These are phyloP conservation scores for Komagataella pseudopastoris DNA, from an alignment of 805 yeast species.

Conservation along the genomic window DNA sequence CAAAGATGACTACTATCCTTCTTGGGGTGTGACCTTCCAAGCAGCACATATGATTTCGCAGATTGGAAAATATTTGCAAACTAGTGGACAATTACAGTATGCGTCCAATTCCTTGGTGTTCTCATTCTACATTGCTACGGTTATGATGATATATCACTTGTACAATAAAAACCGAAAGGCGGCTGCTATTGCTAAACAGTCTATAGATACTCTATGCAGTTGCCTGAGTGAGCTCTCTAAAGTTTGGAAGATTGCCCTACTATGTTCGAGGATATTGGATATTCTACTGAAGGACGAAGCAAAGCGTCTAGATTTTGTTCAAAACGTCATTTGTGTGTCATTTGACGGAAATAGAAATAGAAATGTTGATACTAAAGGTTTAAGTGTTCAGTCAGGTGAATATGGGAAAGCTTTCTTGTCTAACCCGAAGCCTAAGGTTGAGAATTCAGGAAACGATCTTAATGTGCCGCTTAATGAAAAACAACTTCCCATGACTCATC, in stretches of 20 bases:
- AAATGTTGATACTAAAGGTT: neutral
- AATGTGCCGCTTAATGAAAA: neutral
- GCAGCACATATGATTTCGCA: conserved; percentile 66
- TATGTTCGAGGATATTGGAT: conserved; percentile 37
- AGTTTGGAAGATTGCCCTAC: conserved; percentile 36
- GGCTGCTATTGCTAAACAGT: conserved; percentile 19
- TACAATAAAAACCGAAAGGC: conserved; percentile 16
- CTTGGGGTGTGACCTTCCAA: conserved; percentile 75
- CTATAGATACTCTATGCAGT: conserved; percentile 12
- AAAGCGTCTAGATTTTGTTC: conserved; percentile 9
- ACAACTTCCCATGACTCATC: neutral
- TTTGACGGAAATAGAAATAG: neutral
- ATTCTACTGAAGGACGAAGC: conserved; percentile 21
- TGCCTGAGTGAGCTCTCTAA: conserved; percentile 28
- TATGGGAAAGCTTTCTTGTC: conserved; percentile 20
- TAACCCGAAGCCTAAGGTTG: neutral
- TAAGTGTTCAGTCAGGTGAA: conserved; percentile 15
- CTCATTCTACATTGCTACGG: conserved; percentile 29
- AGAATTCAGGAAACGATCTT: neutral
- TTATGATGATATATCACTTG: conserved; percentile 55
- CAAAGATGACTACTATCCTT: conserved; percentile 36
- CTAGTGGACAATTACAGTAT: conserved; percentile 31
- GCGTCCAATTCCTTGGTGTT: conserved; percentile 50
- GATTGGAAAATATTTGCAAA: conserved; percentile 39
- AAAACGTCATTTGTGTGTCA: conserved; percentile 3